Base-by-base conservation (phyloP, 208 protist genomes). In the Phytomonas sp. region DNA sequence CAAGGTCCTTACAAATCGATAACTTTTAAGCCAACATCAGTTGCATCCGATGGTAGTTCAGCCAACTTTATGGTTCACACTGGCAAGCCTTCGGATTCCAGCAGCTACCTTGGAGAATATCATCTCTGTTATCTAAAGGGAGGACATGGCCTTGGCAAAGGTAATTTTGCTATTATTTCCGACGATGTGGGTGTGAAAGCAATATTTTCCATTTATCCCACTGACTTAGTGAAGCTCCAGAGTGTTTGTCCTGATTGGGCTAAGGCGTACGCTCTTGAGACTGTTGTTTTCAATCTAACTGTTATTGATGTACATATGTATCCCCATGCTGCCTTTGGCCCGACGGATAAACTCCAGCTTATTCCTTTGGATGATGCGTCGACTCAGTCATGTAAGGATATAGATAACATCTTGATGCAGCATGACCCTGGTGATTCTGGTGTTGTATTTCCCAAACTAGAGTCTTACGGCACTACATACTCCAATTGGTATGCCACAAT, bases 191-290 rank as follows among this genome's bases (percentile, higher is more conserved):
- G 45, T 23, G 16, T 56, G 45, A 56, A 26, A 29, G 62, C 75
- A 10, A 83, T 71, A 65, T 95, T 95, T 63, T 87, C 85, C 32
- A 88, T 95, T 64, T 93, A 92, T 77, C 87, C 90, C 0, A 72
- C 69, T 4, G 78, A 80, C 33, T 49, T 78, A 8, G 69, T 88
- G n/a, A 85, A 26, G 19, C 45, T 56, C 79, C 29, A 68, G 66
- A 0, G 64, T 37, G 6, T 70, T 69, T 42, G 87, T 77, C 52
- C 76, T 77, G n/a, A 62, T 74, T 3, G 69, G 71, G 67, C 32
- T 66, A 32, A 72, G 64, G 59, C 79, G 71, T 92, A 72, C 75
- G 81, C 75, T 2, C 69, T 87, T 45, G 83, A 94, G 76, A 92
- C 83, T 23, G 71, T 85, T 23, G 78, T 73, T 26, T 86, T 86